Evolutionary conservation across 129 eudicot genomes (phyloP), one percentile per base, ranked within the genome.

Genomic region (Artemisia tridentata): DNA sequence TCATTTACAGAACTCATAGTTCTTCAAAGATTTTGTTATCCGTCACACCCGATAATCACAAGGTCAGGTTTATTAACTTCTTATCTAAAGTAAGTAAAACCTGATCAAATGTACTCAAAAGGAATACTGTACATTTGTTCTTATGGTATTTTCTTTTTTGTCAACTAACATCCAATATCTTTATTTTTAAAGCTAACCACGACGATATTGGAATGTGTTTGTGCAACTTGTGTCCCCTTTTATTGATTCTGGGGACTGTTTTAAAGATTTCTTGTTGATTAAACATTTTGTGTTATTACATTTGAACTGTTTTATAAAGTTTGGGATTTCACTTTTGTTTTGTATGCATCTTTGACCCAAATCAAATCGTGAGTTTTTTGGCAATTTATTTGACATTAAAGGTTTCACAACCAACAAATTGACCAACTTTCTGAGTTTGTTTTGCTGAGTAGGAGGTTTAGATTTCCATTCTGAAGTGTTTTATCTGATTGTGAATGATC

Each of bases 1-100:
- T 66, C 99, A 90, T 79, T 81, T 95, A 23, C 76, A 72, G 59
- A 80, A 78, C 52, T 83, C 74, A 11, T 80, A 84, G 81, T 58
- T 16, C 49, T 4, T n/a, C 20, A 7, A 31, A 17, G 12, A 13
- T 46, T 11, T 29, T 18, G 4, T 11, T 11, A 46, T 38, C 45
- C 45, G 1, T 7, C 45, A 38, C 45, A 38, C 45, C 45, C 45
- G 10, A 38, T 38, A 38, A 38, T 38, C 49, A 47, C 13, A 71
- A 74, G 86, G 57, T 51, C 38, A 5, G 43, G 43, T 23, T 61
- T 47, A 64, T 50, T 64, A 50, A 67, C 79, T 67, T 15, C 52
- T 31, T 43, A 38, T 50, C 3, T 8, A 15, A 25, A 21, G 57
- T 60, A 47, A 52, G 53, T 74, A 7, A 43, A 16, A 74, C 48